Conservation (phyloP, 1,284 basidiomycete genomes). For the Peniophora sp. region DNA sequence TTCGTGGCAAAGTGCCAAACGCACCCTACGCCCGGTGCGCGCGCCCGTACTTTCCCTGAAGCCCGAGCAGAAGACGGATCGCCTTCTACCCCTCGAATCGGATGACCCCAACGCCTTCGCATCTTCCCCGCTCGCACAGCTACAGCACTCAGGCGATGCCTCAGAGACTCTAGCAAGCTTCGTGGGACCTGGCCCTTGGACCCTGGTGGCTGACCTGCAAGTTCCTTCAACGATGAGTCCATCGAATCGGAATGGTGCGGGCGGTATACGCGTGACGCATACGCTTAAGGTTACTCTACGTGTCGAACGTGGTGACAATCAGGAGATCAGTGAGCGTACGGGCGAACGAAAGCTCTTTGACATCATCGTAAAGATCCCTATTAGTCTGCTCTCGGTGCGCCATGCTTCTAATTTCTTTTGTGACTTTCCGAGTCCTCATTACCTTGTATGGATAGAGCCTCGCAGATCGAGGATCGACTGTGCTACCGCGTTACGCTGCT, state of each 20-base stretch:
- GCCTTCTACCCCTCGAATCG: conserved; percentile 55
- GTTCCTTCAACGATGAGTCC: conserved; percentile 62
- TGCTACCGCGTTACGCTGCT: conserved; percentile 65
- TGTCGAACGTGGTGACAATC: conserved; percentile 75
- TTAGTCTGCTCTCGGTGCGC: conserved; percentile 75
- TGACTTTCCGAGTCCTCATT: background rate
- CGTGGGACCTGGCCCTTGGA: conserved; percentile 75
- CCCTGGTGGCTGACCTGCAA: conserved; percentile 46
- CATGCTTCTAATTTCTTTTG: conserved; percentile 8
- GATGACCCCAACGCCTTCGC: conserved; percentile 40
- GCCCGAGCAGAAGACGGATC: conserved; percentile 35
- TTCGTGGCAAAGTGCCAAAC: background rate
- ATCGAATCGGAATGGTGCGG: conserved; percentile 76
- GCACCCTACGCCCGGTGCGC: conserved; percentile 78
- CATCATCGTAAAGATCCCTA: conserved; percentile 81
- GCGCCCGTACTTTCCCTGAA: conserved; percentile 67
- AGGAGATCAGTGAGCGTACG: conserved; percentile 53
- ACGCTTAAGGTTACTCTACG: conserved; percentile 79
- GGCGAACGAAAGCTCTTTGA: conserved; percentile 80
- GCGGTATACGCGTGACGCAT: conserved; percentile 80
- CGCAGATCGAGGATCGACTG: conserved; percentile 71
- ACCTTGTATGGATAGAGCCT: conserved; percentile 43
- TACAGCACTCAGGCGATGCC: conserved; percentile 37
- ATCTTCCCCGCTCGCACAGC: conserved; percentile 43
- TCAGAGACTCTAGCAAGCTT: conserved; percentile 44